Evolutionary conservation across 495 filamentous ascomycete genomes (phyloP).

Genomic region (Penicillium silybi): DNA sequence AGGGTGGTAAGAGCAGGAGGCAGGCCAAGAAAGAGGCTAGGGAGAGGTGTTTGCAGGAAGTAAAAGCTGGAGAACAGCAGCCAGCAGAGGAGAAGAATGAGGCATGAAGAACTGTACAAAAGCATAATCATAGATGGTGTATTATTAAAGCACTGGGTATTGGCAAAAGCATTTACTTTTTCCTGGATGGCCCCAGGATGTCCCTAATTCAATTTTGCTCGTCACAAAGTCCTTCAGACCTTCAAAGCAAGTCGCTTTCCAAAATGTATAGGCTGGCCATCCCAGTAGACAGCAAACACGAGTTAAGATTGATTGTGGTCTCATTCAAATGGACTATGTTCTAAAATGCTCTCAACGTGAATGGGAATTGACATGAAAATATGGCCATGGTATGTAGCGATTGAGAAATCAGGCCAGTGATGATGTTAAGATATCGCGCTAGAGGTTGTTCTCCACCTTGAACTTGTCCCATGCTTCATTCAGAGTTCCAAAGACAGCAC

Average conservation of each 20-base stretch:
- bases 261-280: too few relatives aligned
- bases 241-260: neutral
- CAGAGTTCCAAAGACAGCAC: conserved; percentile 82
- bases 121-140: conserved; percentile 8
- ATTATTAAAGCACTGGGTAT: conserved; percentile 4
- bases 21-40: conserved; percentile 47
- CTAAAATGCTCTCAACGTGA: conserved; percentile 2
- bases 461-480: conserved; percentile 99
- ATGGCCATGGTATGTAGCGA: conserved; percentile 1
- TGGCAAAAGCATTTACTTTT: conserved; percentile 3
- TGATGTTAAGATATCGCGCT: conserved; percentile 2
- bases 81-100: conserved; percentile 7
- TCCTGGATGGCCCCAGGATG: neutral
- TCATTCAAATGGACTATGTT: conserved; percentile 5
- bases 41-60: conserved; percentile 29
- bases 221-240: neutral
- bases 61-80: conserved; percentile 34
- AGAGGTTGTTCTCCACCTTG: conserved; percentile 74
- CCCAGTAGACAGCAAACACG: neutral
- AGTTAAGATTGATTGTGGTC: neutral
- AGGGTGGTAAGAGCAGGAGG: conserved; percentile 42
- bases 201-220: neutral
- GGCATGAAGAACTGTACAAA: conserved; percentile 8
- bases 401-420: neutral
- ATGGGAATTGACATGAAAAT: neutral